phyloP scores from a whole-genome alignment of 768 basidiomycete genomes.

The Russula sp. region DNA sequence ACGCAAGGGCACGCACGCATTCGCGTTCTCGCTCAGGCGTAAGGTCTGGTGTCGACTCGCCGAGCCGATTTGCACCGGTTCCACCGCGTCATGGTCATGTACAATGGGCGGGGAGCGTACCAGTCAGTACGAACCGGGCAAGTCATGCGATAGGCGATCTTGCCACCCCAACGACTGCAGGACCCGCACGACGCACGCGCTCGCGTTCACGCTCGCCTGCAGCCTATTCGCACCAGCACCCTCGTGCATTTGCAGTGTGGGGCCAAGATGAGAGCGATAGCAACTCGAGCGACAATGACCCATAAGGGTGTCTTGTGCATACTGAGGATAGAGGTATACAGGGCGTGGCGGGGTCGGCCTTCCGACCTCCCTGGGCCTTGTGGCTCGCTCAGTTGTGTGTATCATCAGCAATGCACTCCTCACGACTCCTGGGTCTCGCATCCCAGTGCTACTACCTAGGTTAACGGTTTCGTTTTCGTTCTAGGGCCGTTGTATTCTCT shows the following conservation, averaged over 20 bases:
- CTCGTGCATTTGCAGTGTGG: constrained; percentile 72
- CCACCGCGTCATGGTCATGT: constrained; percentile 7
- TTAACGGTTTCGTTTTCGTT: not conserved
- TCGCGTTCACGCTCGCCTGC: constrained; percentile 23
- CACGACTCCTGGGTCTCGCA: not conserved
- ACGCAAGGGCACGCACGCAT: constrained; percentile 1
- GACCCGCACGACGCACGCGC: constrained; percentile 24
- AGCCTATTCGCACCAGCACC: constrained; percentile 31
- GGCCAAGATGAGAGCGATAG: constrained; percentile 88
- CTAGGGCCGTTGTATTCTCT: not conserved
- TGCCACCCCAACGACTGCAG: constrained; percentile 15
- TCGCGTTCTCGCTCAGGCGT: constrained; percentile 16
- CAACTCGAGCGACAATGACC: constrained; percentile 67
- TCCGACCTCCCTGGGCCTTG: not conserved
- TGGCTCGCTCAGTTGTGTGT: not conserved
- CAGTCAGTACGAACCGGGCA: not conserved
- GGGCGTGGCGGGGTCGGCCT: not conserved
- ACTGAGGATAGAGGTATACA: not conserved
- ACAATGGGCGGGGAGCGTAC: constrained; percentile 4
- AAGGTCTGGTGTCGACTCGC: constrained; percentile 21
- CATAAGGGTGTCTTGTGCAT: constrained; percentile 21
- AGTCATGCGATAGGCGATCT: not conserved
- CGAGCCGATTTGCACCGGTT: constrained; percentile 15
- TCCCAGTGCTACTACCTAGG: not conserved
- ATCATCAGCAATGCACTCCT: not conserved